Evolutionary conservation across 345 rosid genomes (phyloP).

Genomic region (Punica granatum): DNA sequence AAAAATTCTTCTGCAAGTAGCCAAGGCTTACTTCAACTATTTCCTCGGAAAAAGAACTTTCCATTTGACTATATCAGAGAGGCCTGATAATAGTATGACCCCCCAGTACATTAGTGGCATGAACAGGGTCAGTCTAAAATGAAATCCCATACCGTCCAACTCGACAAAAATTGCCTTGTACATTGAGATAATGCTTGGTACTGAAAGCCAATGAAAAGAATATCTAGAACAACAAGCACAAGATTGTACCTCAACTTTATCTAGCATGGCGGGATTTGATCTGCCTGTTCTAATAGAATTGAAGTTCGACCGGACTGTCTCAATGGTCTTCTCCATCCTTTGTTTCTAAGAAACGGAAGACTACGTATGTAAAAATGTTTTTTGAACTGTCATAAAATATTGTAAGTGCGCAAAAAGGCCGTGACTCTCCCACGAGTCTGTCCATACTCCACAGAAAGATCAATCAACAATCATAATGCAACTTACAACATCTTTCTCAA

Average conservation of each 20-base stretch:
- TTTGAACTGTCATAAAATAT: background rate
- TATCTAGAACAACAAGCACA: background rate
- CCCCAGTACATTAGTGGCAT: background rate
- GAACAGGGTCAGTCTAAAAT: background rate
- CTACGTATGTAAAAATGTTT: constrained; percentile 1
- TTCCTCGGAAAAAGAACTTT: background rate
- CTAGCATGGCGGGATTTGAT: constrained; percentile 75
- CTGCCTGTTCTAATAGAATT: constrained; percentile 86
- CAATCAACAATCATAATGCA: background rate
- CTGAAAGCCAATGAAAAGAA: background rate
- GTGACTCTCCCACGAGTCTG: too few relatives aligned
- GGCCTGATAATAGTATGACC: background rate
- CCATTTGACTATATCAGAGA: background rate
- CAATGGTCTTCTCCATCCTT: constrained; percentile 93
- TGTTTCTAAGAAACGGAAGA: constrained; percentile 35
- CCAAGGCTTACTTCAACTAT: too few relatives aligned
- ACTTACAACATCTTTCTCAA: constrained; percentile 80
- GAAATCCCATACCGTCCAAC: background rate
- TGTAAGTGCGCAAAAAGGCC: background rate
- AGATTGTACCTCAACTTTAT: constrained; percentile 65
- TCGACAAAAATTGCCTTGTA: background rate
- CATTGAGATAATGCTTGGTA: background rate
- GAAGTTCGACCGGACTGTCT: constrained; percentile 60
- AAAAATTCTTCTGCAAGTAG: background rate
- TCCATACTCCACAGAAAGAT: too few relatives aligned